Conservation (phyloP, 345 rosid species). For the Gossypium sturtianum region DNA sequence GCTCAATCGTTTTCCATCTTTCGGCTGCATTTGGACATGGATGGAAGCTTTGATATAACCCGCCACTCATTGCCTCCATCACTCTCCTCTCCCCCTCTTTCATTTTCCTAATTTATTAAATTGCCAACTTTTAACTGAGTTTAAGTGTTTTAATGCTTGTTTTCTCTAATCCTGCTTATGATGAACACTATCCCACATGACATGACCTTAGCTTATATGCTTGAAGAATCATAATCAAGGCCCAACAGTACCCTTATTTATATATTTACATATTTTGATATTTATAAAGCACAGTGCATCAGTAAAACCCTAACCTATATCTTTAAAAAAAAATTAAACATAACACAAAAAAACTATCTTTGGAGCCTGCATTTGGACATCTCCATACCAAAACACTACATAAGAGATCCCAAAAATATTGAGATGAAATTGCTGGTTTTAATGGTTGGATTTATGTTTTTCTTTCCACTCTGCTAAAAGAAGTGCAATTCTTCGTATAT, state of each 20-base stretch:
- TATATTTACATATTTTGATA: too few relatives aligned
- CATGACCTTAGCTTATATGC: too few relatives aligned
- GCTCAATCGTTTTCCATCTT: slow-evolving; percentile 14
- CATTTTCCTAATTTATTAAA: too few relatives aligned
- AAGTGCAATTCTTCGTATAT: background rate
- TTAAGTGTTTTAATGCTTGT: too few relatives aligned
- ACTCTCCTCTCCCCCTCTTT: background rate
- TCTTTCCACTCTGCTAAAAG: background rate
- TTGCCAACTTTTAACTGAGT: too few relatives aligned
- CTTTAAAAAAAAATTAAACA: background rate
- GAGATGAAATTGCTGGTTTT: background rate
- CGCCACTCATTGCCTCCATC: slow-evolving; percentile 31
- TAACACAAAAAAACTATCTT: background rate
- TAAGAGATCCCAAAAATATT: background rate
- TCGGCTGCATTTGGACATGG: slow-evolving; percentile 18
- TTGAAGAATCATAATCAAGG: background rate
- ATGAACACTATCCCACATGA: too few relatives aligned
- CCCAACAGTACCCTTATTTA: background rate
- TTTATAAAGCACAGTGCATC: background rate
- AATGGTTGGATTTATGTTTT: background rate
- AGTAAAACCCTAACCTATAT: background rate
- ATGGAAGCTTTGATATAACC: slow-evolving; percentile 29
- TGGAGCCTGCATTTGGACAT: background rate
- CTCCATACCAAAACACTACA: background rate
- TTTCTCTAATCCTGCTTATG: too few relatives aligned